A percentile compares a stretch with the other conserved stretches of the same genome.
phyloP scores from a whole-genome alignment of 192 early-diverging fungal species.

The Podila horticola region DNA sequence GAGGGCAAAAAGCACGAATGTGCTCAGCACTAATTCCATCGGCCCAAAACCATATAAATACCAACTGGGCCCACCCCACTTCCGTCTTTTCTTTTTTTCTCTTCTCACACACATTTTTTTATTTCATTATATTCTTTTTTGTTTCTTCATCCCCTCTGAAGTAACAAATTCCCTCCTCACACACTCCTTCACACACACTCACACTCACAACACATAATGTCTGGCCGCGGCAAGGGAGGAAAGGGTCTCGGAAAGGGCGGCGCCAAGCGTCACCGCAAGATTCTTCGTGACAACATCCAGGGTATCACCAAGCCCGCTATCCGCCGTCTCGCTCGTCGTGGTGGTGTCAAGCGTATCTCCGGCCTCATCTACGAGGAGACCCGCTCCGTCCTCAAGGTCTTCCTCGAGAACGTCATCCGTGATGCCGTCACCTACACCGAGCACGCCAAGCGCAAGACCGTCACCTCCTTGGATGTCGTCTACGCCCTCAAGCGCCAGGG shows the following conservation, averaged over 20 bases:
- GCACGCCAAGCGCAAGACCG: slow-evolving; percentile 99
- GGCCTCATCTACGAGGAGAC: slow-evolving; percentile 99
- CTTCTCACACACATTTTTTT: background rate
- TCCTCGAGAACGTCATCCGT: slow-evolving; percentile 99
- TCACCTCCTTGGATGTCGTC: slow-evolving; percentile 98
- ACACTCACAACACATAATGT: slow-evolving; percentile 65
- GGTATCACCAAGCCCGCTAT: slow-evolving; percentile 99
- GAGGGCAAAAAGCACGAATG: too few species aligned
- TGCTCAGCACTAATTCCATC: too few species aligned
- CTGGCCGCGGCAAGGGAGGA: slow-evolving; percentile 99
- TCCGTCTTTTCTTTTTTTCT: too few species aligned
- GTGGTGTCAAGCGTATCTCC: slow-evolving; percentile 99
- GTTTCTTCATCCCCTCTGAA: background rate
- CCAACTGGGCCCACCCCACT: too few species aligned
- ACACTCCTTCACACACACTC: slow-evolving; percentile 3
- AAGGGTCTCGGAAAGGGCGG: slow-evolving; percentile 99
- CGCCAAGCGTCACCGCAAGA: slow-evolving; percentile 99
- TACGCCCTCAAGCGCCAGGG: slow-evolving; percentile 98
- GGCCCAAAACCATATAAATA: too few species aligned
- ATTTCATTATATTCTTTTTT: slow-evolving; percentile 2
- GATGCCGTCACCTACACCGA: slow-evolving; percentile 99
- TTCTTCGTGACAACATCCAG: slow-evolving; percentile 99
- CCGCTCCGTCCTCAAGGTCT: slow-evolving; percentile 96
- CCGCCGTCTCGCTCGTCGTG: slow-evolving; percentile 98
- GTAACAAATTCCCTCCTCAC: slow-evolving; percentile 7